Evolutionary conservation across 192 early-diverging fungal species (phyloP).

Genomic region (Backusella sp.): DNA sequence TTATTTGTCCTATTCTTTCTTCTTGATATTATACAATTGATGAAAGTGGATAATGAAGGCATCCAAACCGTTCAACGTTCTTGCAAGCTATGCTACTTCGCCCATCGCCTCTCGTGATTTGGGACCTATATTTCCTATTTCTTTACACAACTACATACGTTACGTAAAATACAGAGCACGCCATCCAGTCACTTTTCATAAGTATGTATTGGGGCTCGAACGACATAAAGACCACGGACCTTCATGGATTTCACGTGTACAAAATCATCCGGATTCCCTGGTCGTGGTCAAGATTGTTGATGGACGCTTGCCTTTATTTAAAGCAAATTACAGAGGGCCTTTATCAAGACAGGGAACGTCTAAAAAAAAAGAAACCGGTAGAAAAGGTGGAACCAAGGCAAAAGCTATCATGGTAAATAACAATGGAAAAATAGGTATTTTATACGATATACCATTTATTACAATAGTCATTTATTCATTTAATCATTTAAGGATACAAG

Average conservation of each 20-base stretch:
- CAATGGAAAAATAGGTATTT: background rate
- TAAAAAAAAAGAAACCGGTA: background rate
- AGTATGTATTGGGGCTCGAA: background rate
- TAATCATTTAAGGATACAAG: background rate
- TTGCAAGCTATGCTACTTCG: background rate
- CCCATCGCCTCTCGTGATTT: background rate
- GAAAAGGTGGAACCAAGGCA: background rate
- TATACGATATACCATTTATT: background rate
- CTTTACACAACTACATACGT: background rate
- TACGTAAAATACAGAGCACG: background rate
- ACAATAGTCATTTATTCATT: background rate
- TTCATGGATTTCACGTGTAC: background rate
- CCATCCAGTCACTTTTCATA: background rate
- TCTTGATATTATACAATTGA: background rate
- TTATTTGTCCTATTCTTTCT: background rate
- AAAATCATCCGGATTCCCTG: background rate
- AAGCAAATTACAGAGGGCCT: background rate
- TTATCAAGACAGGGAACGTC: background rate
- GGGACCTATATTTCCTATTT: background rate
- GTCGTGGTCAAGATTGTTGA: background rate
- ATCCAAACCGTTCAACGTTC: background rate
- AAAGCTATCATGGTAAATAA: background rate
- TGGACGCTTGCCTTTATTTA: background rate
- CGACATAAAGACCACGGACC: background rate
- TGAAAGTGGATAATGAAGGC: background rate